Base-by-base conservation (phyloP, 495 filamentous ascomycete species). In the Daldinia vernicosa region DNA sequence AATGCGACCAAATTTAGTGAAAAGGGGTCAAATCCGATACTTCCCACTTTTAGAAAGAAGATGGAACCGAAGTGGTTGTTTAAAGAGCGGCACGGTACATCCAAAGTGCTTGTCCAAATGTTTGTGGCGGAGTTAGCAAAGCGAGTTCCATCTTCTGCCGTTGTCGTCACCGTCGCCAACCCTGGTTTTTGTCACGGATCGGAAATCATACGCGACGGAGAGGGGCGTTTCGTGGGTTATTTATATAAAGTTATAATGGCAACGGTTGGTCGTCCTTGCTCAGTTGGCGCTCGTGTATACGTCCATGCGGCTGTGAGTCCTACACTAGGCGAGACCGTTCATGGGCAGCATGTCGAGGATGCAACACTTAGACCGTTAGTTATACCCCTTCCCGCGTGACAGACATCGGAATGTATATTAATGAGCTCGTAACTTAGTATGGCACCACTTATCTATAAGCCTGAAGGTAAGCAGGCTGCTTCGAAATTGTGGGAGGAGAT, bases 21-120 rank as follows among this genome's bases (percentile, higher is more conserved):
- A 28, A 75, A 40, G n/a, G 58, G 71, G 1, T 26, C 28, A 4
- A 39, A 40, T 3, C 77, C 81, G 7, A 63, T 84, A 6, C 54
- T 85, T 0, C 1, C 66, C 0, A 67, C 75, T 1, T 77, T 83
- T 57, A 76, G 84, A 74, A 72, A 33, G 57, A 77, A 51, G 26
- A 56, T 4, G 74, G 60, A 2, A 69, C 51, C 51, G 22, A 77
- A 55, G 0, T 67, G 39, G 24, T 26, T 63, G 7, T 15, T n/a
- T 1, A 17, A 32, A 24, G 58, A 71, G 3, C 57, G 61, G 1
- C 84, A 86, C 57, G 66, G 57, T 5, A 72, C 66, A 0, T 80
- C 80, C 6, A 86, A 84, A 51, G 66, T 83, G 6, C 77, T 86
- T 0, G 70, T 63, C 1, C 76, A 81, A 24, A 50, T 84, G 11